A percentile compares a stretch with the other conserved stretches of the same genome.
phyloP scores from a whole-genome alignment of 331 rosid species.

The Erythrophleum ivorense region DNA sequence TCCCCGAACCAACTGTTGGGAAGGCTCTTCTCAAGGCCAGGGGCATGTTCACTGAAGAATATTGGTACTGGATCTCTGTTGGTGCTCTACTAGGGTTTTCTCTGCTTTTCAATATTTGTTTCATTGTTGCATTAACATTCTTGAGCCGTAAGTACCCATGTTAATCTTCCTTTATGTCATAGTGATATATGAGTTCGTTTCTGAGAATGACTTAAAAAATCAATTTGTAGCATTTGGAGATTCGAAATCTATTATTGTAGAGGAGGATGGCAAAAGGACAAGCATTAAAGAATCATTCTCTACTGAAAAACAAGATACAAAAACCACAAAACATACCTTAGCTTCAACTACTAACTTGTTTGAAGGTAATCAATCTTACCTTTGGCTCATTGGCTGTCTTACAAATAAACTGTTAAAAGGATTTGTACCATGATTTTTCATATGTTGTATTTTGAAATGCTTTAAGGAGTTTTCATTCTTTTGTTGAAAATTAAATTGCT shows the following conservation, averaged over 20 bases:
- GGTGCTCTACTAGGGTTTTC: constrained; percentile 52
- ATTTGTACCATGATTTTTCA: neutral
- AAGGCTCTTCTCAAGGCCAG: constrained; percentile 45
- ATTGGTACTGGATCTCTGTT: constrained; percentile 47
- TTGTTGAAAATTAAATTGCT: neutral
- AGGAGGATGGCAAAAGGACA: constrained; percentile 1
- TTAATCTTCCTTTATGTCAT: neutral
- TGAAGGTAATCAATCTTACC: constrained; percentile 41
- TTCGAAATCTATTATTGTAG: constrained; percentile 40
- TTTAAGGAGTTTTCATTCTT: neutral
- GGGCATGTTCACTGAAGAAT: constrained; percentile 45
- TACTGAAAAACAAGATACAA: constrained; percentile 10
- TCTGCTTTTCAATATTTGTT: constrained; percentile 42
- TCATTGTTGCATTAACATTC: constrained; percentile 40
- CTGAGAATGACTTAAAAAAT: neutral
- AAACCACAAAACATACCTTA: constrained; percentile 23
- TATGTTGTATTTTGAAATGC: neutral
- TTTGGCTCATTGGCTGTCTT: constrained; percentile 19
- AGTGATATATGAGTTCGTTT: neutral
- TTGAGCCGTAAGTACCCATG: constrained; percentile 46
- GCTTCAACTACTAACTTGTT: constrained; percentile 38
- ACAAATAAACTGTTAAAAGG: neutral
- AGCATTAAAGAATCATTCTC: constrained; percentile 10
- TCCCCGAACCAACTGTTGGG: constrained; percentile 44
- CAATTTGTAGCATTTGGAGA: constrained; percentile 39